A percentile compares a stretch with the other conserved stretches of the same genome.
These are phyloP conservation scores for Phyllosticta citrichinensis DNA, from an alignment of 2,329 filamentous ascomycete genomes.

Conservation along the genomic window DNA sequence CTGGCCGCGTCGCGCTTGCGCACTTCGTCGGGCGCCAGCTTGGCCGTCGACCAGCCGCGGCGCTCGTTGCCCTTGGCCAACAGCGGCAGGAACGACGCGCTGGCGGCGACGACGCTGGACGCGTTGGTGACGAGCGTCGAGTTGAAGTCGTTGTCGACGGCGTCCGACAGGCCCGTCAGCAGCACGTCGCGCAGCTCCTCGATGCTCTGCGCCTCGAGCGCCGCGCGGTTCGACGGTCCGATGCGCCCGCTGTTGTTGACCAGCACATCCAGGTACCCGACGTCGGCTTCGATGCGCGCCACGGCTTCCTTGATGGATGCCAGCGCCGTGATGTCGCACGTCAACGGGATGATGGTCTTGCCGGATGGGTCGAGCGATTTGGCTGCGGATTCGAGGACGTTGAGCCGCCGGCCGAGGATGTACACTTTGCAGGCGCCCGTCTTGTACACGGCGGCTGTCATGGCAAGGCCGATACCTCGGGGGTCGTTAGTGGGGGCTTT, in stretches of 20 bases:
- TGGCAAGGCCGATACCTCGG: conserved; percentile 29
- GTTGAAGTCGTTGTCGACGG: conserved; percentile 14
- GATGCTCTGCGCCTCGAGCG: conserved; percentile 35
- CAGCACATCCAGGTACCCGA: conserved; percentile 41
- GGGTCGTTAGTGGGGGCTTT: conserved; percentile 17
- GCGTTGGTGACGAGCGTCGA: conserved; percentile 34
- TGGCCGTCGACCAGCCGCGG: conserved; percentile 27
- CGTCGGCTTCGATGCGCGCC: conserved; percentile 31
- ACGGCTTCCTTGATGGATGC: conserved; percentile 32
- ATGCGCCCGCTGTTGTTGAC: conserved; percentile 43
- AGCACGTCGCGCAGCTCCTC: conserved; percentile 34
- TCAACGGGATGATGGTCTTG: conserved; percentile 28
- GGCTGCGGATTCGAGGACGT: conserved; percentile 32
- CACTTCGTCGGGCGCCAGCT: conserved; percentile 17
- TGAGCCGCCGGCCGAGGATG: conserved; percentile 34
- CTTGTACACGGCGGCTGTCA: conserved; percentile 33
- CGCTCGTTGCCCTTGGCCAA: conserved; percentile 36
- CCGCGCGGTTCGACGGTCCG: conserved; percentile 33
- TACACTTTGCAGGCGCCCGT: conserved; percentile 35
- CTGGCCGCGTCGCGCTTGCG: conserved; percentile 17
- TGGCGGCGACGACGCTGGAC: conserved; percentile 34
- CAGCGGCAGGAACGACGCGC: conserved; percentile 36
- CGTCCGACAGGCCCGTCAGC: conserved; percentile 19
- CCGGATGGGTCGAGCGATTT: conserved; percentile 19
- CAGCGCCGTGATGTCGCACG: conserved; percentile 35